Percentiles rank a stretch among this genome's conserved stretches.
Evolutionary conservation across 805 yeast genomes (phyloP).

Genomic region (Candida dajiaensis): DNA sequence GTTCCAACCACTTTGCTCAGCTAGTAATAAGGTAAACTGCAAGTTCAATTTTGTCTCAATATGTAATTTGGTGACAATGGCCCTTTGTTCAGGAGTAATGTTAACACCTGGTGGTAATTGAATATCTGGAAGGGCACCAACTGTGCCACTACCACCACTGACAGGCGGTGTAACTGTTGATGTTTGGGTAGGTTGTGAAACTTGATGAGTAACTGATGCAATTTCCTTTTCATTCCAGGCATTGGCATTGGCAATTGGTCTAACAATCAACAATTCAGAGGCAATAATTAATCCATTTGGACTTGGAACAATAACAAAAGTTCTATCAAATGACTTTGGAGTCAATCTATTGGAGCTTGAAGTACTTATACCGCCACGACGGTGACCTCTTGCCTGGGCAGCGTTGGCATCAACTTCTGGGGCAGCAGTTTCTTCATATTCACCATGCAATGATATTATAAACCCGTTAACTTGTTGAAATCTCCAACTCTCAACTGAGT

Average conservation of each 20-base stretch:
- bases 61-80: slow-evolving; percentile 57
- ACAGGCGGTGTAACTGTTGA: slow-evolving; percentile 2
- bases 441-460: slow-evolving; percentile 77
- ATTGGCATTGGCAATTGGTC: slow-evolving; percentile 48
- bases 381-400: slow-evolving; percentile 13
- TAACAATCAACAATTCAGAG: slow-evolving; percentile 70
- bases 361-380: slow-evolving; percentile 25
- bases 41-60: slow-evolving; percentile 68
- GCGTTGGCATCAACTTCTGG: slow-evolving; percentile 37
- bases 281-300: slow-evolving; percentile 75
- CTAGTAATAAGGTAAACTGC: slow-evolving; percentile 76
- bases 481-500: slow-evolving; percentile 74
- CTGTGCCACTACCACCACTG: slow-evolving; percentile 1
- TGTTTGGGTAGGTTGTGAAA: slow-evolving; percentile 3
- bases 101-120: slow-evolving; percentile 15
- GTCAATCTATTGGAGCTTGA: slow-evolving; percentile 32
- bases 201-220: slow-evolving; percentile 7
- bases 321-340: slow-evolving; percentile 79
- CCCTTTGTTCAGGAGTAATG: slow-evolving; percentile 63
- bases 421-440: slow-evolving; percentile 59
- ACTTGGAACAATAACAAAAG: slow-evolving; percentile 68
- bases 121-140: slow-evolving; percentile 25
- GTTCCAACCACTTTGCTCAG: slow-evolving; percentile 86
- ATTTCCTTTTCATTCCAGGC: slow-evolving; percentile 43
- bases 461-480: slow-evolving; percentile 71